Base-by-base conservation (phyloP, 2,329 filamentous ascomycete genomes). In the Graphilbum sp. region DNA sequence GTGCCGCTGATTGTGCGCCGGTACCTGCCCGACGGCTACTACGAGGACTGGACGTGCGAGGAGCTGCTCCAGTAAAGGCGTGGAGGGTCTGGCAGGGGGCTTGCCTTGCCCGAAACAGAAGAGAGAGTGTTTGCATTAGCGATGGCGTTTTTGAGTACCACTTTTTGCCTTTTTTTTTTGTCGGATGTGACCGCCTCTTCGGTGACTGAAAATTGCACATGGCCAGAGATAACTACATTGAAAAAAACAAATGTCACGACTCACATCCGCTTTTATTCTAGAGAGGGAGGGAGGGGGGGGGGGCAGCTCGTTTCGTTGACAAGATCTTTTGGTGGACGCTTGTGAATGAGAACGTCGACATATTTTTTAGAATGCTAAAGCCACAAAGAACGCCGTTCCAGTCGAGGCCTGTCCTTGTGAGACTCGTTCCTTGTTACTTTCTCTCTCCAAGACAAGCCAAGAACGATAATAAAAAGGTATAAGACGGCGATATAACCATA, bases 41-140 rank as follows among this genome's bases (percentile, higher is more conserved):
- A 96, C 60, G 90, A 98, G 69, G 90, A 98, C 59, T 98, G 90
- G 90, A 93, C 87, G 27, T 95, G 87, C 62, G 90, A 96, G 62
- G 90, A 98, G 61, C 68, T 96, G 46, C 70, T 94, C 39, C 70
- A 74, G 57, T 75, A 45, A 30, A 18, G 6, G 30, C 6, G 27
- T 6, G 7, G 15, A 30, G 27, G 7, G 9, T 6, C 6, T 6
- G 15, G 7, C 10, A n/a, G 27, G n/a, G 6, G 11, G 30, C n/a
- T n/a, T n/a, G n/a, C n/a, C n/a, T n/a, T n/a, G n/a, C n/a, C n/a
- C n/a, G n/a, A n/a, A n/a, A n/a, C n/a, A 35, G 21, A 31, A 32
- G 17, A 17, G 32, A 34, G 18, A 19, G 16, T 3, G 24, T 24
- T 17, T 47, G 44, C 41, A 47, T 45, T 41, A 49, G 47, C 47